Evolutionary conservation across 1,139 yeast genomes (phyloP).

Genomic region (Candida tetrigidarum): DNA sequence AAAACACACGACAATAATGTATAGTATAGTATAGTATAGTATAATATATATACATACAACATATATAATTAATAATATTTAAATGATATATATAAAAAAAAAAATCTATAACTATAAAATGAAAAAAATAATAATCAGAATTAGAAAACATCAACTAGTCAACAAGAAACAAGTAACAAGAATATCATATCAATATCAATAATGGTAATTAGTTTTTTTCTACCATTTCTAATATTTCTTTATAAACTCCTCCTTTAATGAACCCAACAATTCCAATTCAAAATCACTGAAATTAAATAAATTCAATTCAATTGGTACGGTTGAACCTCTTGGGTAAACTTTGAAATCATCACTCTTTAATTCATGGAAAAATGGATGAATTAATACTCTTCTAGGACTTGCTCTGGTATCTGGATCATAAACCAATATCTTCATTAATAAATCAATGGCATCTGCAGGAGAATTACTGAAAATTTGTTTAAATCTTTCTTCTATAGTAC

Average conservation of each 20-base stretch:
- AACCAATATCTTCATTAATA: slow-evolving; percentile 68
- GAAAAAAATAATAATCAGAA: slow-evolving; percentile 3
- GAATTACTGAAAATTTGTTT: slow-evolving; percentile 71
- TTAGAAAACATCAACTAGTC: slow-evolving; percentile 3
- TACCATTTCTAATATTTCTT: slow-evolving; percentile 10
- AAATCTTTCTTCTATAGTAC: slow-evolving; percentile 64
- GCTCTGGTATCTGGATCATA: slow-evolving; percentile 75
- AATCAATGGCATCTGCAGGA: slow-evolving; percentile 71
- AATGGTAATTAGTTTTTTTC: too few relatives aligned
- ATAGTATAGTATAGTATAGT: neutral
- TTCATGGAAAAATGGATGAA: slow-evolving; percentile 74
- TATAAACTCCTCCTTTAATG: slow-evolving; percentile 39
- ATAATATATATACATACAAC: too few relatives aligned
- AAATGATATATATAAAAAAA: slow-evolving; percentile 7
- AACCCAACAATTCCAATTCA: slow-evolving; percentile 55
- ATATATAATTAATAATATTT: slow-evolving; percentile 2
- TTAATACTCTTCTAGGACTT: slow-evolving; percentile 66
- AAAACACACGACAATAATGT: too few relatives aligned
- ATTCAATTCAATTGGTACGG: slow-evolving; percentile 45
- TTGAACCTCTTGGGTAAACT: slow-evolving; percentile 58
- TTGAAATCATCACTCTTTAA: slow-evolving; percentile 61
- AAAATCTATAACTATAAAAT: slow-evolving; percentile 10
- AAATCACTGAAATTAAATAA: slow-evolving; percentile 58
- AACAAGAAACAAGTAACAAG: neutral
- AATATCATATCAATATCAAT: neutral